phyloP scores from a whole-genome alignment of 805 yeast species.

The Metschnikowia aberdeeniae region DNA sequence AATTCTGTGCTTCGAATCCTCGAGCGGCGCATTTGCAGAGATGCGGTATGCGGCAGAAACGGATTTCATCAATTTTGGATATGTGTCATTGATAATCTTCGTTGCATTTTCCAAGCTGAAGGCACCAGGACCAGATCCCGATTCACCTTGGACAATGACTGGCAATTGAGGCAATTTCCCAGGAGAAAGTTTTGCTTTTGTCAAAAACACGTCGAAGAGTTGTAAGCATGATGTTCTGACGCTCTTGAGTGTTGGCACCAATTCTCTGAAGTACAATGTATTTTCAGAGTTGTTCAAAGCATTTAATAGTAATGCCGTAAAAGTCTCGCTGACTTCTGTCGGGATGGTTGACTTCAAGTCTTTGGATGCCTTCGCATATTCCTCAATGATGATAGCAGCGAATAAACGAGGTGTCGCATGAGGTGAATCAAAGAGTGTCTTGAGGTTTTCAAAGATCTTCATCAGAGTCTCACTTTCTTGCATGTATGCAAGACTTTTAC shows the following conservation, averaged over 20 bases:
- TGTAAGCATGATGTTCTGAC: conserved; percentile 86
- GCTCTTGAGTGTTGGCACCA: conserved; percentile 80
- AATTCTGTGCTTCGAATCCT: conserved; percentile 73
- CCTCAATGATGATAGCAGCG: conserved; percentile 65
- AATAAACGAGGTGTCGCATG: conserved; percentile 81
- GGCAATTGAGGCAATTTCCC: conserved; percentile 78
- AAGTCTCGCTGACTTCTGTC: conserved; percentile 16
- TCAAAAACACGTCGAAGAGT: conserved; percentile 70
- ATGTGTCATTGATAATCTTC: conserved; percentile 57
- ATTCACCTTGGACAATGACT: conserved; percentile 88
- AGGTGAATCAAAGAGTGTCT: conserved; percentile 48
- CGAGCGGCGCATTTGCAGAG: conserved; percentile 65
- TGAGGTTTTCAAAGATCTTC: conserved; percentile 35
- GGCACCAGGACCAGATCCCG: conserved; percentile 91
- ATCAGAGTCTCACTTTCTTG: conserved; percentile 35
- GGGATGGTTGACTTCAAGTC: conserved; percentile 16
- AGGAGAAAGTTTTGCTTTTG: conserved; percentile 67
- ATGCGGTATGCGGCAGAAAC: conserved; percentile 69
- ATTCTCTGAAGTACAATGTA: conserved; percentile 67
- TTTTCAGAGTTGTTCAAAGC: conserved; percentile 39
- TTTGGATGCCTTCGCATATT: conserved; percentile 46
- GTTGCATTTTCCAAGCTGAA: conserved; percentile 79
- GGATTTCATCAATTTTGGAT: conserved; percentile 56
- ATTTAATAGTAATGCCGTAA: conserved; percentile 27
- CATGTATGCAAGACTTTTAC: conserved; percentile 55